A percentile compares a stretch with the other conserved stretches of the same genome.
These are phyloP conservation scores for Hemileccinum hortonii DNA, from an alignment of 1,284 basidiomycete species.

Conservation along the genomic window DNA sequence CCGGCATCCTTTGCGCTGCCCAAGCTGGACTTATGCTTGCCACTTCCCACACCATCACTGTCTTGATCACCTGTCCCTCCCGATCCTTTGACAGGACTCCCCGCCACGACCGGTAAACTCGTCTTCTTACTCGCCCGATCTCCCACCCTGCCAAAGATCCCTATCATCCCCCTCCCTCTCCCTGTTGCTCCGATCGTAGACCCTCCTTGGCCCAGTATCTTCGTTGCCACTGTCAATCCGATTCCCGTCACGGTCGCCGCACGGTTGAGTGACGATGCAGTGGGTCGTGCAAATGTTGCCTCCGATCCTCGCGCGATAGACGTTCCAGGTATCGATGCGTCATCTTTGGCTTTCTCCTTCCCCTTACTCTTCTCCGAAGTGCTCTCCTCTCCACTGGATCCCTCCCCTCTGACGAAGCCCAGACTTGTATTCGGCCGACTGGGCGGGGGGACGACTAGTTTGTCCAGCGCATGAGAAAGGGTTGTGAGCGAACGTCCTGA, in stretches of 20 bases:
- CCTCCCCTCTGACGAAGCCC: conserved; percentile 48
- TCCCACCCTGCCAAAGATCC: conserved; percentile 35
- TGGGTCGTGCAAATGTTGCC: conserved; percentile 28
- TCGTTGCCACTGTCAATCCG: conserved; percentile 1
- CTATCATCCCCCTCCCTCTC: conserved; percentile 14
- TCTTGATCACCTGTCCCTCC: conserved; percentile 10
- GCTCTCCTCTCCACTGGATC: conserved; percentile 14
- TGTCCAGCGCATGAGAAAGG: conserved; percentile 60
- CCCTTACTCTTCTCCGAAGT: conserved; percentile 16
- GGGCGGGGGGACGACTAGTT: conserved; percentile 59
- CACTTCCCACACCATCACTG: neutral
- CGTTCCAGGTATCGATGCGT: conserved; percentile 13
- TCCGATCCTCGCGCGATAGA: conserved; percentile 1
- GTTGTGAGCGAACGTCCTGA: conserved; percentile 38
- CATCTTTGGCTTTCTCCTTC: conserved; percentile 26
- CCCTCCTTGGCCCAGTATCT: conserved; percentile 4
- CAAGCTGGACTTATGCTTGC: neutral
- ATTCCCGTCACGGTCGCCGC: conserved; percentile 17
- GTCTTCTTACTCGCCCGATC: conserved; percentile 63
- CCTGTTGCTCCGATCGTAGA: conserved; percentile 9
- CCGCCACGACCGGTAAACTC: conserved; percentile 57
- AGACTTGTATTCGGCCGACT: conserved; percentile 62
- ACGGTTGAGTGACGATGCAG: conserved; percentile 34
- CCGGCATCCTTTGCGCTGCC: conserved; percentile 3
- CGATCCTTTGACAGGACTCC: conserved; percentile 54